A percentile compares a stretch with the other conserved stretches of the same genome.
phyloP scores from a whole-genome alignment of 108 stramenopile genomes.

The Cyclotella atomus region DNA sequence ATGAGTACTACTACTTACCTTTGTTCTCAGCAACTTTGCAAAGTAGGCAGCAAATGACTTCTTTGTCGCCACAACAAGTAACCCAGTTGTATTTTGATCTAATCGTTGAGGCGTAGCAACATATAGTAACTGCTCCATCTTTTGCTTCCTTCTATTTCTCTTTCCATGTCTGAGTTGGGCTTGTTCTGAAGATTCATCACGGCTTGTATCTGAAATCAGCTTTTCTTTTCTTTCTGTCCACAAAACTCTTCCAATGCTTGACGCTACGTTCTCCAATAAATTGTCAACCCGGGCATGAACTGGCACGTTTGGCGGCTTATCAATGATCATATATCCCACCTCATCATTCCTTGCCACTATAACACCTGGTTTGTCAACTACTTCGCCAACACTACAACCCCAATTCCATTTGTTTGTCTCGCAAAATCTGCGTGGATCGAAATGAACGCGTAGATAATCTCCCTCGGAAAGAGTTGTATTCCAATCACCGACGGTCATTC shows the following conservation, averaged over 20 bases:
- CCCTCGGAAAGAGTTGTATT: constrained; percentile 45
- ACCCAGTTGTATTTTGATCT: constrained; percentile 85
- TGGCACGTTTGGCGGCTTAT: constrained; percentile 81
- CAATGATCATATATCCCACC: constrained; percentile 65
- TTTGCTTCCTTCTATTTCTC: constrained; percentile 30
- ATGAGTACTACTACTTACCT: background rate
- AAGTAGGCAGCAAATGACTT: constrained; percentile 83
- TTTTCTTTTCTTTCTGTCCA: constrained; percentile 29
- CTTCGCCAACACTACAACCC: constrained; percentile 10
- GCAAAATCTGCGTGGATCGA: constrained; percentile 75
- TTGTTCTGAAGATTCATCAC: background rate
- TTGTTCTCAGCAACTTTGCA: constrained; percentile 67
- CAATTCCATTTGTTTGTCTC: constrained; percentile 67
- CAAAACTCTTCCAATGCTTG: constrained; percentile 45
- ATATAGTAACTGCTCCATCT: constrained; percentile 51
- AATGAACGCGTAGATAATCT: constrained; percentile 86
- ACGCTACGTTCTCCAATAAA: constrained; percentile 76
- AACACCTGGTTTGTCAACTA: constrained; percentile 46
- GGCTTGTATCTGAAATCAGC: background rate
- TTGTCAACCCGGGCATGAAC: constrained; percentile 90
- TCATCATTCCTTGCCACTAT: constrained; percentile 56
- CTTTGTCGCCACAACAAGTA: constrained; percentile 78
- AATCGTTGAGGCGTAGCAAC: constrained; percentile 75
- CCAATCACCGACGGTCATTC: constrained; percentile 60
- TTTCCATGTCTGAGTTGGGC: background rate